These are phyloP conservation scores for Leptoxyphium fumago DNA, from an alignment of 2,329 filamentous ascomycete genomes.

Conservation along the genomic window DNA sequence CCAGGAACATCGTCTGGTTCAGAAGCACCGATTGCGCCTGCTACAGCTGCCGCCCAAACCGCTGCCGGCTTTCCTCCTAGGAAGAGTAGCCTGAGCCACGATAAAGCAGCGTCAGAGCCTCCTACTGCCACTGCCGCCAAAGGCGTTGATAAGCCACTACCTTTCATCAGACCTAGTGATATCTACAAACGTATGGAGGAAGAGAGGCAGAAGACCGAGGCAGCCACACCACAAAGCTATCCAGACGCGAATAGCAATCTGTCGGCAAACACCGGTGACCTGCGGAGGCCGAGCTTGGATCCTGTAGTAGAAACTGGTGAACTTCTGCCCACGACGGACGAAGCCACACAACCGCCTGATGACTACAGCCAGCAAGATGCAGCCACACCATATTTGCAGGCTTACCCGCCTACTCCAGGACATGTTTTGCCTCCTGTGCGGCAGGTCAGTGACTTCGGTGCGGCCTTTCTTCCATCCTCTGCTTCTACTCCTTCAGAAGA, in stretches of 20 bases:
- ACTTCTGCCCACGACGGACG: background rate
- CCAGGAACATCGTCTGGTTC: slow-evolving; percentile 21
- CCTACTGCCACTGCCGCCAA: slow-evolving; percentile 11
- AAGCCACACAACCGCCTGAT: slow-evolving; percentile 6
- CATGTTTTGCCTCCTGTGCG: slow-evolving; percentile 28
- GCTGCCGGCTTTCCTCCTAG: slow-evolving; percentile 40
- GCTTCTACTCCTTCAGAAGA: slow-evolving; percentile 2
- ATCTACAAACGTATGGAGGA: slow-evolving; percentile 61
- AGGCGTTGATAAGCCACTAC: slow-evolving; percentile 35
- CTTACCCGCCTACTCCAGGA: slow-evolving; percentile 3
- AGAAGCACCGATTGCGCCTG: background rate
- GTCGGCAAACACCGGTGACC: slow-evolving; percentile 5
- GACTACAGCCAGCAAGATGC: background rate
- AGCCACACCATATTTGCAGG: background rate
- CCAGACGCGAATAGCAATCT: slow-evolving; percentile 39
- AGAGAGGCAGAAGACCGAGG: slow-evolving; percentile 43
- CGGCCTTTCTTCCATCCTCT: slow-evolving; percentile 15
- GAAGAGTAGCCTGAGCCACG: slow-evolving; percentile 46
- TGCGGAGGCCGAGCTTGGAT: background rate
- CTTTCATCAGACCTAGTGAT: slow-evolving; percentile 60
- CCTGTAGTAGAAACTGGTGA: background rate
- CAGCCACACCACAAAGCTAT: slow-evolving; percentile 42
- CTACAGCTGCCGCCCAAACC: slow-evolving; percentile 14
- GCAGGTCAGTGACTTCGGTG: slow-evolving; percentile 28
- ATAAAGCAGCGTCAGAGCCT: slow-evolving; percentile 16